Evolutionary conservation across 352 stramenopile genomes (phyloP), one percentile per base, ranked within the genome.

Genomic region (Blastocystis sp.): DNA sequence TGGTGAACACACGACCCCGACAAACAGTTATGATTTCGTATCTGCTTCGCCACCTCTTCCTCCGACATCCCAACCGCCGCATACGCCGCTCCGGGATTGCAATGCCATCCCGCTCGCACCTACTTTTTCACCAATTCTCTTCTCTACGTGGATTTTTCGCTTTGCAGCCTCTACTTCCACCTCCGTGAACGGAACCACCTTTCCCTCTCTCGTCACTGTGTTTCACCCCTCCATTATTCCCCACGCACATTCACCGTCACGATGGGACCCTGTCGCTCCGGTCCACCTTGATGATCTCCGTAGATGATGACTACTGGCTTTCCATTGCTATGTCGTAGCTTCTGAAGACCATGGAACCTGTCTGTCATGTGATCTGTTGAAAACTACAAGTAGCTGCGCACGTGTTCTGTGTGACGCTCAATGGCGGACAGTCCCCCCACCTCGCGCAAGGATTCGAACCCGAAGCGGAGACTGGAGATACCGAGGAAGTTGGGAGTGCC

Each of bases 221-320:
- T 6, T 24, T 51, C 24, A 84, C 21, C 24, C n/a, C 40, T 18
- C 32, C n/a, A 21, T 16, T 11, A 38, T 21, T 42, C 14, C 57
- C n/a, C 24, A 84, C 53, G 27, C 53, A 84, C 53, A 42, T 84
- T 84, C 16, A 65, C 34, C 34, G 72, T 84, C 9, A 84, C 72
- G 46, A 84, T 84, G n/a, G 53, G 53, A 27, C 72, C 72, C 46
- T 84, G 57, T 24, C 32, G 46, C n/a, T 24, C 44, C 11, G 57
- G n/a, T 18, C 38, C 29, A n/a, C 27, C n/a, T 6, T 24, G 7
- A 42, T 84, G 72, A 51, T 84, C 69, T 34, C 91, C 90, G 77
- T 92, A 93, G 16, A 92, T 85, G 0, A 87, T 59, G 44, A 91
- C 75, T 0, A 90, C 89, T 24, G 87, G 87, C 69, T 75, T 81